Base-by-base conservation (phyloP, 1,284 basidiomycete species). In the Pseudozyma sp. region DNA sequence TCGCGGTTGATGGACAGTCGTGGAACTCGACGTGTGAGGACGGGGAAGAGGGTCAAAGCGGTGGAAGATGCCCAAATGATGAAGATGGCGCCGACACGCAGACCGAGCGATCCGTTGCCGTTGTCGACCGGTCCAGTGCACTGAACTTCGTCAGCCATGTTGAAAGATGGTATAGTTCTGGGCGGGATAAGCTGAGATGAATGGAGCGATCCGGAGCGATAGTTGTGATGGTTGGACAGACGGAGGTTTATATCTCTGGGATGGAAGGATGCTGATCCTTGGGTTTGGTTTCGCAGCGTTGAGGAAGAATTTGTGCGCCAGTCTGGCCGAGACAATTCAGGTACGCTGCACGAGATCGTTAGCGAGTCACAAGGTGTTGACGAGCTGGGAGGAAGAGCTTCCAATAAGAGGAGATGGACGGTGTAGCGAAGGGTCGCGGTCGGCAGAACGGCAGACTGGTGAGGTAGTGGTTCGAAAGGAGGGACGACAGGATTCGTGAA, bases 1-100 rank as follows among this genome's bases (percentile, higher is more conserved):
- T 69, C 45, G 0, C 60, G 66, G 4, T 86, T 86, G 14, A 87
- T 77, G 4, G 61, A 42, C 17, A 86, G 51, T 0, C 68, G 49
- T 0, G 75, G 68, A 4, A 89, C 87, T 49, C 90, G 87, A 55
- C 86, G 88, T 3, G 93, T 89, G 30, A 95, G 78, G 51, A 97
- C 88, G 8, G 95, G 96, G 82, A 96, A 92, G 45, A 94, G 86
- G 0, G 94, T 90, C 14, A 92, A 93, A 11, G 86, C 74, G n/a
- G 78, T 65, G 8, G 83, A 82, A 3, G 81, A 78, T 7, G 84
- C 86, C 68, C 93, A 88, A 82, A 98, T 91, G 85, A 98, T 89
- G 85, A 98, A 97, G 81, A 98, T 88, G 30, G 93, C 90, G 2
- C 89, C 95, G 62, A 97, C 89, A 64, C 78, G 63, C 59, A 78